These are phyloP conservation scores for Oryza meridionalis DNA, from an alignment of 176 grass and related monocot genomes.

Conservation along the genomic window DNA sequence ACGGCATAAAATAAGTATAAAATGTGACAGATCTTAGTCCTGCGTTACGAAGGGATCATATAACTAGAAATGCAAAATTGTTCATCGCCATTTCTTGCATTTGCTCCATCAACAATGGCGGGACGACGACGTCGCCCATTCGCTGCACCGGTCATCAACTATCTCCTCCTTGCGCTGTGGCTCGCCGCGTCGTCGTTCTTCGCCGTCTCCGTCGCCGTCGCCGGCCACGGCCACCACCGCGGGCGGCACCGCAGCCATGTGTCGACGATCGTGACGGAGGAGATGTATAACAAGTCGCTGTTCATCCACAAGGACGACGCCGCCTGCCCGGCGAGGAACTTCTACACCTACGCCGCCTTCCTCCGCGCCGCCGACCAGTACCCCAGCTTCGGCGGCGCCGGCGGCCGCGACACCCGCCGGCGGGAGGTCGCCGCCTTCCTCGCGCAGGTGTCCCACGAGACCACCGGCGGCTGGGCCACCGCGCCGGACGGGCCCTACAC, in stretches of 20 bases:
- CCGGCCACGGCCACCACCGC: background rate
- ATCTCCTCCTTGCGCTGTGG: background rate
- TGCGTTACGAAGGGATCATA: background rate
- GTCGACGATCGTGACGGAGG: constrained; percentile 57
- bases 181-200: background rate
- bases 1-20: too few species aligned
- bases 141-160: background rate
- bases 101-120: background rate
- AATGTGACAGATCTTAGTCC: too few species aligned
- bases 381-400: constrained; percentile 52
- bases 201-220: background rate
- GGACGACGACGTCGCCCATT: background rate
- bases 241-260: background rate
- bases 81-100: background rate
- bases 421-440: constrained; percentile 85
- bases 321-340: constrained; percentile 60
- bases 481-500: constrained; percentile 71
- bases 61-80: background rate
- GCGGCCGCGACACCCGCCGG: constrained; percentile 32
- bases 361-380: constrained; percentile 47
- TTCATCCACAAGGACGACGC: constrained; percentile 74
- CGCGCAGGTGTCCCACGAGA: constrained; percentile 83
- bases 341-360: constrained; percentile 82
- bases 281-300: constrained; percentile 16
- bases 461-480: constrained; percentile 75